Conservation (phyloP, 73 alveolate species). For the Paramecium tetraurelia region DNA sequence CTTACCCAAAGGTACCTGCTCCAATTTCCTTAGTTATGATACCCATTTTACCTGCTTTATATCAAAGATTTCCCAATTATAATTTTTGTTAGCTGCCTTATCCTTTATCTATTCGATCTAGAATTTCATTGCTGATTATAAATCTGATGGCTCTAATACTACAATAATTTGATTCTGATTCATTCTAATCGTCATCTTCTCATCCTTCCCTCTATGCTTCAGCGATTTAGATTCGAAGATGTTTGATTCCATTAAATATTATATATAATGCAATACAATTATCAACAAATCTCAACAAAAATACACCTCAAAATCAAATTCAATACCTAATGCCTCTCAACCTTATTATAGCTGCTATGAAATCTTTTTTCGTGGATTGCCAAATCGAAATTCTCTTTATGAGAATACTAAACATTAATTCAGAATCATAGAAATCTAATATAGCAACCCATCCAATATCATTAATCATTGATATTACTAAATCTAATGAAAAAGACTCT, state of each 20-base stretch:
- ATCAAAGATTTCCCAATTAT: constrained; percentile 38
- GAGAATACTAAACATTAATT: too few relatives aligned
- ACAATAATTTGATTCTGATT: background rate
- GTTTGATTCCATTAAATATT: background rate
- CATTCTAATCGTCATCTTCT: background rate
- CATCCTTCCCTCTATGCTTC: background rate
- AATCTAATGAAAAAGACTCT: too few relatives aligned
- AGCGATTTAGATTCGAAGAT: background rate
- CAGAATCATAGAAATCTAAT: too few relatives aligned
- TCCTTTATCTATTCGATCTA: constrained; percentile 5
- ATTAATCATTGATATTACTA: too few relatives aligned
- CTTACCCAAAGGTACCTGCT: constrained; percentile 33
- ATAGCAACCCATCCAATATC: too few relatives aligned
- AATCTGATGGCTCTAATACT: constrained; percentile 15
- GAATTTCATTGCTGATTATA: background rate
- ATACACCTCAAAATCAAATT: background rate
- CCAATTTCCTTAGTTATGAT: constrained; percentile 11
- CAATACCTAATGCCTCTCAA: background rate
- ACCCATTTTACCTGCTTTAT: background rate
- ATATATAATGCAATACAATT: background rate
- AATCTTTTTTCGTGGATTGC: too few relatives aligned
- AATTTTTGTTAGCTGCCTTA: constrained; percentile 13
- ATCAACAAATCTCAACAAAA: background rate
- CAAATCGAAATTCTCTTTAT: too few relatives aligned
- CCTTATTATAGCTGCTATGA: background rate